Percentiles rank a stretch among this genome's conserved stretches.
Evolutionary conservation across 139 green algal genomes (phyloP).

Genomic region (Tetraselmis striata): DNA sequence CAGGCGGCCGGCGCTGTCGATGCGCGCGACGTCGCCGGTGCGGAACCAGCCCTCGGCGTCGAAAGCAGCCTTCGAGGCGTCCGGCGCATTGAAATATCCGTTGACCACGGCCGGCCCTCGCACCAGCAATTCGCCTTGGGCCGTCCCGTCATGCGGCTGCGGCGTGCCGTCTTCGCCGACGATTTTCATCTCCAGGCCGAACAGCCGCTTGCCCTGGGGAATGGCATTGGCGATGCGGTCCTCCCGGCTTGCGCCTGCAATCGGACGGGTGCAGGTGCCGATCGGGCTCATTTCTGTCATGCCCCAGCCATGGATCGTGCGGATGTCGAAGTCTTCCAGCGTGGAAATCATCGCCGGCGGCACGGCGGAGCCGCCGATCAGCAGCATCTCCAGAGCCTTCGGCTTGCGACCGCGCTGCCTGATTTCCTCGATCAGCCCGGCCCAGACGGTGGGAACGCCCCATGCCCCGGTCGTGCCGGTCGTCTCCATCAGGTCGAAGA

Average conservation of each 20-base stretch:
- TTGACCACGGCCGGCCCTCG: conserved; percentile 45
- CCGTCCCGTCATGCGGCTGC: conserved; percentile 38
- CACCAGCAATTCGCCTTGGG: conserved; percentile 39
- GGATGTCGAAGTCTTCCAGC: conserved; percentile 13
- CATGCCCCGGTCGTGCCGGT: conserved; percentile 37
- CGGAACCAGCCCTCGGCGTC: conserved; percentile 54
- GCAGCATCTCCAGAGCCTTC: conserved; percentile 30
- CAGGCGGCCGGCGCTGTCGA: conserved; percentile 63
- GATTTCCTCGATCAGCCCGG: conserved; percentile 51
- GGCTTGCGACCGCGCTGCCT: too few species aligned
- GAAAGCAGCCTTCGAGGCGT: not conserved
- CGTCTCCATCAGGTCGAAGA: conserved; percentile 52
- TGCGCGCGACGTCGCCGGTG: conserved; percentile 71
- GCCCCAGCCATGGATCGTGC: conserved; percentile 55
- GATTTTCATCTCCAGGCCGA: conserved; percentile 58
- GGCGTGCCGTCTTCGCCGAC: conserved; percentile 45
- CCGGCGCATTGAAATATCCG: conserved; percentile 50
- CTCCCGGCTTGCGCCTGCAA: conserved; percentile 36
- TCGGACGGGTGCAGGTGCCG: too few species aligned
- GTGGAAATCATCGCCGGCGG: conserved; percentile 42
- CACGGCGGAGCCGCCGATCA: conserved; percentile 59
- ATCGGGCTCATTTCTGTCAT: conserved; percentile 76
- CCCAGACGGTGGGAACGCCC: conserved; percentile 71
- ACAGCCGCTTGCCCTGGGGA: too few species aligned
- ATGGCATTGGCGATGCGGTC: not conserved